These are phyloP conservation scores for Amoebophrya sp. DNA, from an alignment of 169 alveolate genomes.

Conservation along the genomic window DNA sequence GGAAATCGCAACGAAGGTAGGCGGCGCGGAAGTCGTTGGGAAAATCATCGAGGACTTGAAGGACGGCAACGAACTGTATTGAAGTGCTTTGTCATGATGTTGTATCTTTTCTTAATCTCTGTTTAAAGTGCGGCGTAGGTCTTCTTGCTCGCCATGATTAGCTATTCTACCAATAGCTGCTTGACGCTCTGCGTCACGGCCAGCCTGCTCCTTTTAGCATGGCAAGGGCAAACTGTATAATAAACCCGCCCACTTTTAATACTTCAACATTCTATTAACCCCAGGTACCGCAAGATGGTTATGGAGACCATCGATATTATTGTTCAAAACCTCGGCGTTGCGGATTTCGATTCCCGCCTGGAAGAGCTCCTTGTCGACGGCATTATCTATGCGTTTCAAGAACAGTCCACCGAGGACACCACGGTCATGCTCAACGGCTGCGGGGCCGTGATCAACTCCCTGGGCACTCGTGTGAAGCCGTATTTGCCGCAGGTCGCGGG, in stretches of 20 bases:
- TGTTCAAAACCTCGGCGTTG: slow-evolving; percentile 81
- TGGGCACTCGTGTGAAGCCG: slow-evolving; percentile 93
- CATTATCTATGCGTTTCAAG: slow-evolving; percentile 94
- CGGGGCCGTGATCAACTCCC: slow-evolving; percentile 91
- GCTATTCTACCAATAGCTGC: no score
- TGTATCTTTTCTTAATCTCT: no score
- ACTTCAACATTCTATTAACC: no score
- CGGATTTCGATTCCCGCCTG: slow-evolving; percentile 88
- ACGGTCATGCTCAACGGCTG: slow-evolving; percentile 88
- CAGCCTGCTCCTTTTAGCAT: no score
- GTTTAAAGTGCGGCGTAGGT: no score
- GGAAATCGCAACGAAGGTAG: slow-evolving; percentile 93
- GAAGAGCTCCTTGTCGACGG: slow-evolving; percentile 98
- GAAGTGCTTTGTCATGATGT: no score
- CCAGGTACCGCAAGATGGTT: slow-evolving; percentile 89
- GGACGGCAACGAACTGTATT: slow-evolving; percentile 86
- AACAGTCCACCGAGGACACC: slow-evolving; percentile 84
- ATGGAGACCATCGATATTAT: slow-evolving; percentile 93
- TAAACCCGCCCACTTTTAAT: no score
- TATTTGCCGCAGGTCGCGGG: slow-evolving; percentile 96
- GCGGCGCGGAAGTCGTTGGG: slow-evolving; percentile 85
- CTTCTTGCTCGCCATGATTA: no score
- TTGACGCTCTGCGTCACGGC: no score
- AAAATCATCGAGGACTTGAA: slow-evolving; percentile 79
- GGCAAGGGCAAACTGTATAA: no score